phyloP scores from a whole-genome alignment of 2,329 filamentous ascomycete genomes.

The Penicillium palitans region DNA sequence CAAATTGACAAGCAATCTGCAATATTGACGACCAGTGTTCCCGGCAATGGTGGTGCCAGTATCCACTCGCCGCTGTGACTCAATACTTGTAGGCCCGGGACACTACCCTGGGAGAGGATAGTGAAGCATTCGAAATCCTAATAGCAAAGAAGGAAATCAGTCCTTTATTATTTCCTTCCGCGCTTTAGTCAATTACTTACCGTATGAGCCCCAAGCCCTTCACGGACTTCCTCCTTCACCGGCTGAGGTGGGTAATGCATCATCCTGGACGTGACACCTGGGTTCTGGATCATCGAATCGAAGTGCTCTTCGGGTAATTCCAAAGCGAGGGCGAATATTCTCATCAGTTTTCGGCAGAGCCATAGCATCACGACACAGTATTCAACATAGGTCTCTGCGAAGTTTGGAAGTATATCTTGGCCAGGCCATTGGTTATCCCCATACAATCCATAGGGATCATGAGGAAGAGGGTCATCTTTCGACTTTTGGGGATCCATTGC shows the following conservation, averaged over 20 bases:
- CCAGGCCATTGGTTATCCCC: slow-evolving; percentile 29
- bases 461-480: slow-evolving; percentile 11
- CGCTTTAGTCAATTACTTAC: slow-evolving; percentile 14
- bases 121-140: slow-evolving; percentile 45
- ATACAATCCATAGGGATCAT: slow-evolving; percentile 21
- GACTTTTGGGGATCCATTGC: slow-evolving; percentile 20
- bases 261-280: slow-evolving; percentile 43
- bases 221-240: slow-evolving; percentile 34
- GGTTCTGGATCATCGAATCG: slow-evolving; percentile 33
- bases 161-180: not conserved
- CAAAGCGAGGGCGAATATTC: slow-evolving; percentile 43
- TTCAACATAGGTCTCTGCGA: slow-evolving; percentile 16
- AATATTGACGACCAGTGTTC: slow-evolving; percentile 35
- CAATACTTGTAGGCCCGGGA: slow-evolving; percentile 40
- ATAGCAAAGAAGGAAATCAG: not conserved
- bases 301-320: slow-evolving; percentile 42
- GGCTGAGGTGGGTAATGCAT: slow-evolving; percentile 45
- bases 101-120: slow-evolving; percentile 43
- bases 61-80: slow-evolving; percentile 34
- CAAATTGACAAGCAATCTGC: slow-evolving; percentile 34
- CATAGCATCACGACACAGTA: slow-evolving; percentile 23
- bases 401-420: slow-evolving; percentile 19
- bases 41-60: slow-evolving; percentile 25
- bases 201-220: slow-evolving; percentile 45
- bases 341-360: slow-evolving; percentile 30